Conservation (phyloP, 768 basidiomycete species). For the Trametes villosa region DNA sequence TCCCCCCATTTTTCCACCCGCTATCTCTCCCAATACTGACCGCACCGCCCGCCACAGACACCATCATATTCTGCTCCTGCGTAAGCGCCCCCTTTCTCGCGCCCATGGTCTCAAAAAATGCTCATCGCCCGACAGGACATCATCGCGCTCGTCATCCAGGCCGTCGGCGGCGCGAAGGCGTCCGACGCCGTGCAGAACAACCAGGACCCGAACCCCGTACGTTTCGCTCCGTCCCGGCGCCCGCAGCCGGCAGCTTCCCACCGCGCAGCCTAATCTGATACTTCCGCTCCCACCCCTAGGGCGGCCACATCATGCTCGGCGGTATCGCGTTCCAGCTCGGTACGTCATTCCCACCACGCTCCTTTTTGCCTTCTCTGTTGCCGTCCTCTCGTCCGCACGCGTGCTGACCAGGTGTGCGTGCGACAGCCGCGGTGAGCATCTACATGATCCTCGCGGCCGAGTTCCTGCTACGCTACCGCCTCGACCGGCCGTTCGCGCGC, state of each 20-base stretch:
- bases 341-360: conserved; percentile 28
- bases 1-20: not conserved
- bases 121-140: conserved; percentile 44
- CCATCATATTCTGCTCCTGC: conserved; percentile 47
- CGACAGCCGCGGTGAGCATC: conserved; percentile 45
- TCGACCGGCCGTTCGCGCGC: conserved; percentile 39
- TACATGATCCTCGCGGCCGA: conserved; percentile 48
- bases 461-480: conserved; percentile 46
- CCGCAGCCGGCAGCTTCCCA: not conserved
- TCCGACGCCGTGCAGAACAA: conserved; percentile 27
- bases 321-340: conserved; percentile 66
- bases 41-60: conserved; percentile 36
- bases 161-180: conserved; percentile 62
- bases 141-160: conserved; percentile 66
- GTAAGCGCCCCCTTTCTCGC: conserved; percentile 23
- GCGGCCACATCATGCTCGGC: conserved; percentile 60
- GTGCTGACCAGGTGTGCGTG: not conserved
- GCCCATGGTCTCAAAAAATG: not conserved
- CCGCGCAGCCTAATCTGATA: not conserved
- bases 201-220: conserved; percentile 28
- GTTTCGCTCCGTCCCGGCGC: no score
- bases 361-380: not conserved
- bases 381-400: not conserved
- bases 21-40: not conserved
- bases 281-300: conserved; percentile 34